Base-by-base conservation (phyloP, 2,329 filamentous ascomycete genomes). In the Cladosporium sphaerospermum region DNA sequence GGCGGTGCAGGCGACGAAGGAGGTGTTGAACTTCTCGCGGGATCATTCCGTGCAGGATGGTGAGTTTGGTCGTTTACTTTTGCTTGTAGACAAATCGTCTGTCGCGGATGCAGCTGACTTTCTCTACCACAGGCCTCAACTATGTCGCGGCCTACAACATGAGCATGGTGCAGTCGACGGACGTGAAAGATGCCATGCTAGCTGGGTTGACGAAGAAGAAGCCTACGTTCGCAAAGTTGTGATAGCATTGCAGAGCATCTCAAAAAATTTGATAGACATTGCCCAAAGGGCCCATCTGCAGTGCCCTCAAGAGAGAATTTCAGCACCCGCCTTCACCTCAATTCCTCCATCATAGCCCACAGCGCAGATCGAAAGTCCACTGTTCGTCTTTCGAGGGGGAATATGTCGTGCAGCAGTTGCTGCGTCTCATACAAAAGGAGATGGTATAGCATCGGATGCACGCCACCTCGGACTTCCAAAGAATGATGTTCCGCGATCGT, bases 91-190 rank as follows among this genome's bases (percentile, higher is more conserved):
- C 3, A 32, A 1, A 33, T 36, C 47, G 13, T 39, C 34, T 54
- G 53, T 16, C 11, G n/a, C 9, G 18, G 14, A 13, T 13, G 2
- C 2, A 11, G 19, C 41, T 43, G 18, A 43, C 19, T 31, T 31
- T 10, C 7, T 43, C 9, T 10, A 43, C 9, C 14, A 2, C 10
- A 85, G 83, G 83, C 44, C 72, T 97, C 67, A 81, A 82, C 54
- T 96, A 96, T 70, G 95, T 91, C 3, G 79, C 82, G 9, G 78
- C 93, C 1, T 96, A 91, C 92, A 97, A 97, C 66, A 80, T 83
- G 61, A 86, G 83, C 2, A 87, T 88, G 64, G 67, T 96, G 62
- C 91, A 96, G 75, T 87, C 88, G 6, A 75, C 77, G 49, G 92
- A 97, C 75, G 79, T 96, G 41, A 73, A 81, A 64, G 75, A 78